Conservation (phyloP, 164 flowering plant species). For the Liquidambar formosana region DNA sequence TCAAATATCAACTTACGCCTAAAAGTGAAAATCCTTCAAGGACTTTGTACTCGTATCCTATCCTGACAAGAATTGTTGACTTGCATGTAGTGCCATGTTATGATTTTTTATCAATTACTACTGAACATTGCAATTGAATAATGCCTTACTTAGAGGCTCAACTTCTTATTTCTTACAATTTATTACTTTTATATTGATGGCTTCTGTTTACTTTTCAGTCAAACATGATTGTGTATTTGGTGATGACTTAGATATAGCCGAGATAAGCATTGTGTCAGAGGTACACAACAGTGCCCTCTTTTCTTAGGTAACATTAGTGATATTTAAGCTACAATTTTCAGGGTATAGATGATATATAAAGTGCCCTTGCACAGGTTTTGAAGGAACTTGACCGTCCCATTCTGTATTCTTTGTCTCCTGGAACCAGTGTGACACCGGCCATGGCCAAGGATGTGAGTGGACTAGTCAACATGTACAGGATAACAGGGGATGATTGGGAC, state of each 20-base stretch:
- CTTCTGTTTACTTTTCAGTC: conserved; percentile 45
- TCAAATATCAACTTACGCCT: too few relatives aligned
- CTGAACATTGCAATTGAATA: neutral
- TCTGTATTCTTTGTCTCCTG: conserved; percentile 86
- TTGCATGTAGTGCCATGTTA: too few relatives aligned
- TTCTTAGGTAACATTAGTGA: neutral
- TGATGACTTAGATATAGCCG: conserved; percentile 66
- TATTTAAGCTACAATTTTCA: neutral
- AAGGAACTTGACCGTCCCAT: conserved; percentile 59
- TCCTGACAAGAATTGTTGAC: too few relatives aligned
- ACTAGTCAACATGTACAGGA: conserved; percentile 83
- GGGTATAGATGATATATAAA: conserved; percentile 6
- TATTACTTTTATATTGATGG: conserved; percentile 5
- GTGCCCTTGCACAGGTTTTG: conserved; percentile 52
- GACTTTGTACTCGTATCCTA: too few relatives aligned
- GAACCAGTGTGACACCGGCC: conserved; percentile 74
- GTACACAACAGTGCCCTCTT: conserved; percentile 30
- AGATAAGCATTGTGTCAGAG: conserved; percentile 76
- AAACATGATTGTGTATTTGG: conserved; percentile 97
- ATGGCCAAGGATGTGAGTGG: conserved; percentile 65
- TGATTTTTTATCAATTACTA: too few relatives aligned
- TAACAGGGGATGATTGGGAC: conserved; percentile 97
- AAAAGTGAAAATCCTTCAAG: too few relatives aligned
- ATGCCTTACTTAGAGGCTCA: neutral
- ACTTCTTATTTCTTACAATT: neutral